Evolutionary conservation across 768 basidiomycete species (phyloP), one percentile per base, ranked within the genome.

Genomic region (Lentinus brumalis): DNA sequence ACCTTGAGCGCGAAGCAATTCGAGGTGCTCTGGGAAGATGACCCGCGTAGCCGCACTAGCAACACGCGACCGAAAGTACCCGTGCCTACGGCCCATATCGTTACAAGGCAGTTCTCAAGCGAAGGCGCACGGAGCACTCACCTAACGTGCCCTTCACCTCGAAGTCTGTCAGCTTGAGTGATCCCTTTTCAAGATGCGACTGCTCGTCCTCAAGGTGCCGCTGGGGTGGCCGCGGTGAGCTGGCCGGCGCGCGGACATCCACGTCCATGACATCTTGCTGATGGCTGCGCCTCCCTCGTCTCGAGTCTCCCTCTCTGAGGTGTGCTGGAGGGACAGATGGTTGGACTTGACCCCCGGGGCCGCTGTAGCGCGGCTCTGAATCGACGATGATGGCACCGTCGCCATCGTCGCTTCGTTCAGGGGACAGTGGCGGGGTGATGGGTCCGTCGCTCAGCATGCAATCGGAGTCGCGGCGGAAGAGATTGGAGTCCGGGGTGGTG

Each of bases 51-150:
- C 57, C 92, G 88, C 41, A 97, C 96, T 2, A 98, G 83, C 41
- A 98, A 79, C 15, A 99, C 97, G 59, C 92, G 86, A 50, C 87
- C 97, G 75, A 99, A 99, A 0, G 97, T 99, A 2, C 97, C 97
- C 1, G 96, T 96, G 30, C 97, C 96, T 93, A 61, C 45, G 61
- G 10, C 9, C 29, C 12, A 15, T 7, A 29, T 56, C 30, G 52
- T 50, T n/a, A 44, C 21, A 30, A 32, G 29, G 11, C 31, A 1
- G n/a, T 12, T n/a, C 14, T 39, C 18, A 21, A 5, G 29, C n/a
- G 10, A 50, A 18, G 55, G 35, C 21, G 6, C 35, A 47, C 69
- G 18, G 62, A 57, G 16, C 21, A 73, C 81, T 55, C 66, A 91
- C 91, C 91, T 56, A 92, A 71, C 4, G 91, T 87, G 12, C 91